Percentiles rank a stretch among this genome's conserved stretches.
phyloP scores from a whole-genome alignment of 2,329 filamentous ascomycete species.

The Metarhizium anisopliae region DNA sequence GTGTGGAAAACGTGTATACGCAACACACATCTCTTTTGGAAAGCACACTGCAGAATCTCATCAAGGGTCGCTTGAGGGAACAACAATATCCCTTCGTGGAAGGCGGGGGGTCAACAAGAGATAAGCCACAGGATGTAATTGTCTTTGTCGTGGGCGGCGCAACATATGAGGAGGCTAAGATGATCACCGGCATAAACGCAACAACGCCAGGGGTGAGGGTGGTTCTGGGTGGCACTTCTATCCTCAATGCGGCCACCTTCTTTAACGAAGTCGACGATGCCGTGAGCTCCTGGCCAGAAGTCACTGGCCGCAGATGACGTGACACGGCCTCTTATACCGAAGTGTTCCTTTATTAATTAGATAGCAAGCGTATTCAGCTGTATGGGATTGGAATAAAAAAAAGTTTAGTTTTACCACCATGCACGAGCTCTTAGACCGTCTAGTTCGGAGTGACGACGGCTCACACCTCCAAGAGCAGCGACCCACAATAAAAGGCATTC shows the following conservation, averaged over 20 bases:
- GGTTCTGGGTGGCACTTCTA: constrained; percentile 76
- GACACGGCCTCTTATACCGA: background rate
- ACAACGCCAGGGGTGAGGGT: constrained; percentile 81
- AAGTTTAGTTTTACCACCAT: background rate
- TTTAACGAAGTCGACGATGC: constrained; percentile 87
- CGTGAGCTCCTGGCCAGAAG: constrained; percentile 77
- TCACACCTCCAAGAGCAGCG: background rate
- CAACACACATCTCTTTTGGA: constrained; percentile 90
- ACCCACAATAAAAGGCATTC: background rate
- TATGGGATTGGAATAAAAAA: background rate
- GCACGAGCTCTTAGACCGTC: background rate
- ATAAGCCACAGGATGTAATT: constrained; percentile 94
- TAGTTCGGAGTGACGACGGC: background rate
- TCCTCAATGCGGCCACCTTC: constrained; percentile 84
- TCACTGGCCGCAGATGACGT: constrained; percentile 19
- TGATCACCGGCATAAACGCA: constrained; percentile 89
- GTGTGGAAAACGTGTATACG: constrained; percentile 97
- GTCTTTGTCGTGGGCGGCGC: constrained; percentile 90
- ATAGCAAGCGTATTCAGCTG: background rate
- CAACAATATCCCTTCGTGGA: constrained; percentile 91
- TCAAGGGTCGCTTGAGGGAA: constrained; percentile 82
- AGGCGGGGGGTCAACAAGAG: constrained; percentile 73
- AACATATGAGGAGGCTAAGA: constrained; percentile 96
- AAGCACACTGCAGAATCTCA: constrained; percentile 79
- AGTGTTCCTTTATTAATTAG: background rate